phyloP scores from a whole-genome alignment of 2,329 filamentous ascomycete species.

The Emmonsia crescens region DNA sequence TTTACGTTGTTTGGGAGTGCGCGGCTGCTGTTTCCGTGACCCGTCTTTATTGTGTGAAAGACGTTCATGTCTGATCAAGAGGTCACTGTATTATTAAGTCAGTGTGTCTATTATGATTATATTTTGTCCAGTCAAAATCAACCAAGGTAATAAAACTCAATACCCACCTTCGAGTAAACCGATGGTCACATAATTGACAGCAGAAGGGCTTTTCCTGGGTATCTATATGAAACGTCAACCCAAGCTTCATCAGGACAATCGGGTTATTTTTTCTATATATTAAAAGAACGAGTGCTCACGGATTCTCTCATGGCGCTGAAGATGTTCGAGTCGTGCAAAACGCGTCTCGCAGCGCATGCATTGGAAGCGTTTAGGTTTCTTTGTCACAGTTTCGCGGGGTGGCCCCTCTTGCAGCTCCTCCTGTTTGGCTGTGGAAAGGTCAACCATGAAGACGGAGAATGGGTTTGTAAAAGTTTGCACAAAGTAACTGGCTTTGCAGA shows the following conservation, averaged over 20 bases:
- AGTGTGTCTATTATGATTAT: neutral
- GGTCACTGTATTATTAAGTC: conserved; percentile 19
- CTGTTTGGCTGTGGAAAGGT: neutral
- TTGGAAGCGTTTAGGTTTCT: conserved; percentile 3
- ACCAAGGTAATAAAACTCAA: neutral
- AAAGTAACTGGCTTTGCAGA: neutral
- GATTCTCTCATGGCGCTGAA: conserved; percentile 33
- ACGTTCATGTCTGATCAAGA: conserved; percentile 32
- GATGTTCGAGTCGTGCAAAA: conserved; percentile 29
- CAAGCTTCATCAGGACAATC: neutral
- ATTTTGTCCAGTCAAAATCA: neutral
- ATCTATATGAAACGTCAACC: conserved; percentile 14
- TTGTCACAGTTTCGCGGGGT: neutral
- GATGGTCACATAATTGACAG: conserved; percentile 31
- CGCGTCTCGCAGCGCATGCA: conserved; percentile 3
- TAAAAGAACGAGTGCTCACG: conserved; percentile 1
- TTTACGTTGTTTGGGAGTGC: conserved; percentile 13
- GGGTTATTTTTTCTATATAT: neutral
- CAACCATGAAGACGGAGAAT: conserved; percentile 1
- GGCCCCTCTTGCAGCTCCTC: neutral
- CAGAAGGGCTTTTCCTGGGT: conserved; percentile 33
- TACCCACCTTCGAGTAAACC: conserved; percentile 30
- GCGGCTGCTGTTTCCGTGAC: conserved; percentile 3
- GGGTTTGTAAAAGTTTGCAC: neutral
- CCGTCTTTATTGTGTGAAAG: conserved; percentile 25